Evolutionary conservation across 306 rosid genomes (phyloP).

Genomic region (Cicer pinnatifidum): DNA sequence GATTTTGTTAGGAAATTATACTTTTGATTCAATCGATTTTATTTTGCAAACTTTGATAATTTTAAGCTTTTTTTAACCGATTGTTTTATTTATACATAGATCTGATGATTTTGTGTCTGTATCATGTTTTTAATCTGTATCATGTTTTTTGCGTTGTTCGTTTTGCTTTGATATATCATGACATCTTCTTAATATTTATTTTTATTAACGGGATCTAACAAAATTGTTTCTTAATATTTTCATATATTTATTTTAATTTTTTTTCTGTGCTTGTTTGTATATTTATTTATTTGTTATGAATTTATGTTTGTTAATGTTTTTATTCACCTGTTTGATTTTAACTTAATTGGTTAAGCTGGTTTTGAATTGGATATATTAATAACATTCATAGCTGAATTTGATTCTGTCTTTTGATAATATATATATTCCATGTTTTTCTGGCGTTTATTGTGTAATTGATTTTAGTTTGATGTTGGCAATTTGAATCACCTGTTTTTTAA

Average conservation of each 20-base stretch:
- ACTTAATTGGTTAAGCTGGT: not conserved
- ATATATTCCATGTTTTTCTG: too few relatives aligned
- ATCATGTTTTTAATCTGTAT: not conserved
- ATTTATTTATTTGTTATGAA: too few relatives aligned
- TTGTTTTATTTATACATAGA: not conserved
- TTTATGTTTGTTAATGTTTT: not conserved
- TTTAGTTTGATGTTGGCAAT: not conserved
- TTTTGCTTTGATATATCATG: not conserved
- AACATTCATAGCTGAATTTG: too few relatives aligned
- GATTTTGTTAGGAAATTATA: not conserved
- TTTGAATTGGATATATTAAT: not conserved
- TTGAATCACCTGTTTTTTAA: not conserved
- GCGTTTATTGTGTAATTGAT: too few relatives aligned
- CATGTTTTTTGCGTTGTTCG: not conserved
- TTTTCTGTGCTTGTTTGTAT: not conserved
- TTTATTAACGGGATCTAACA: too few relatives aligned
- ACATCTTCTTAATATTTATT: not conserved
- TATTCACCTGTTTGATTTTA: not conserved
- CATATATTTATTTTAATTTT: too few relatives aligned
- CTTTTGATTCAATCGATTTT: not conserved
- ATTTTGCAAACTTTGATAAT: not conserved
- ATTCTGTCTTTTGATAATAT: too few relatives aligned
- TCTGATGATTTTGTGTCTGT: not conserved
- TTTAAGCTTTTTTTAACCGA: not conserved
- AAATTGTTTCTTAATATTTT: too few relatives aligned